Evolutionary conservation across 2,329 filamentous ascomycete species (phyloP).

Genomic region (Colletotrichum godetiae): DNA sequence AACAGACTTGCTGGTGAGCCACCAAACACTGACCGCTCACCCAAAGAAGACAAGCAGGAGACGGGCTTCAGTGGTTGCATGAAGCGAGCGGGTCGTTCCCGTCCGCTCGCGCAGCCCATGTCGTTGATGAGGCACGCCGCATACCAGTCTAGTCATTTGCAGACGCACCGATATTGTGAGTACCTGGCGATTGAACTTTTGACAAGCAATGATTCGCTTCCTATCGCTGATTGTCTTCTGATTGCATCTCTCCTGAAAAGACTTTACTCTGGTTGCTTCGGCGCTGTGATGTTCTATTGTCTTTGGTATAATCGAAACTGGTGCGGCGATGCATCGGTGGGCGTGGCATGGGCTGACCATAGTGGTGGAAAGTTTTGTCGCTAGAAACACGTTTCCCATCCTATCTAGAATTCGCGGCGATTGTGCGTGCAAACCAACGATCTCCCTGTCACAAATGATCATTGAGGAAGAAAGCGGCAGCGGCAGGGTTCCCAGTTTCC

Average conservation of each 20-base stretch:
- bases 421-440: slow-evolving; percentile 6
- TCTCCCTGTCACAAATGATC: slow-evolving; percentile 2
- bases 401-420: slow-evolving; percentile 3
- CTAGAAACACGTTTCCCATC: slow-evolving; percentile 15
- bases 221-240: background rate
- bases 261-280: background rate
- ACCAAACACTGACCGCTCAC: slow-evolving; percentile 24
- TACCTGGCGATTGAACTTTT: background rate
- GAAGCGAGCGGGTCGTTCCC: slow-evolving; percentile 33
- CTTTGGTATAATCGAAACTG: background rate
- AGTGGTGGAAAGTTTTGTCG: background rate
- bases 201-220: background rate
- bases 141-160: slow-evolving; percentile 3
- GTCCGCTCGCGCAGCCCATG: slow-evolving; percentile 24
- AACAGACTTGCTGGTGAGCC: slow-evolving; percentile 15
- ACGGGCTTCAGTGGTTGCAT: slow-evolving; percentile 34
- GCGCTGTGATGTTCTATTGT: background rate
- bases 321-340: background rate
- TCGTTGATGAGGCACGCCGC: slow-evolving; percentile 7
- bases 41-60: slow-evolving; percentile 22
- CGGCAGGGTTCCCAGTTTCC: background rate
- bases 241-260: background rate
- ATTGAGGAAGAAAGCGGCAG: background rate
- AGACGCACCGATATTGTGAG: background rate
- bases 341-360: background rate